Conservation (phyloP, 1,284 basidiomycete species). For the Cutaneotrichosporon dermatis region DNA sequence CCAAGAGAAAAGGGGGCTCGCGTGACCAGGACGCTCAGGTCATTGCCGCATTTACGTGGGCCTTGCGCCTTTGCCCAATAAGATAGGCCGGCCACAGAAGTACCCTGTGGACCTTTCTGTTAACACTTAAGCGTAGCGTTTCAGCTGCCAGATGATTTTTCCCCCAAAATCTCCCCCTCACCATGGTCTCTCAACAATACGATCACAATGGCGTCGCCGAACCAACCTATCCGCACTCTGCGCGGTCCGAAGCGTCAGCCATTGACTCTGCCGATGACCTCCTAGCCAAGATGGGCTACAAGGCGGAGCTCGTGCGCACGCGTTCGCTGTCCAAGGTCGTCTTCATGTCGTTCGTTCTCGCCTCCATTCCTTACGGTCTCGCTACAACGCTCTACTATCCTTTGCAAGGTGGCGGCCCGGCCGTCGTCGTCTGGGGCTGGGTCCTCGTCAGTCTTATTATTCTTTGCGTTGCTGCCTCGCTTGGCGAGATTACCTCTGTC, state of each 20-base stretch:
- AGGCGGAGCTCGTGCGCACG: slow-evolving; percentile 16
- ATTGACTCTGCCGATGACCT: slow-evolving; percentile 21
- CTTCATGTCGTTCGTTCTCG: slow-evolving; percentile 37
- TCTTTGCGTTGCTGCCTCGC: slow-evolving; percentile 48
- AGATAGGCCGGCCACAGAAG: background rate
- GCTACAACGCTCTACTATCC: slow-evolving; percentile 39
- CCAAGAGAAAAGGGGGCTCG: too few species aligned
- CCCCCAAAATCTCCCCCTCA: background rate
- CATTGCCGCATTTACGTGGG: background rate
- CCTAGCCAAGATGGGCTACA: slow-evolving; percentile 21
- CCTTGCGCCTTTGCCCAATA: background rate
- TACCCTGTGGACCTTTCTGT: background rate
- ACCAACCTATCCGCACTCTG: background rate
- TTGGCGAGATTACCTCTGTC: slow-evolving; percentile 50
- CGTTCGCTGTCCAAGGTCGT: slow-evolving; percentile 18
- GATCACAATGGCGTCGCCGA: background rate
- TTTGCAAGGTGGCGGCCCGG: slow-evolving; percentile 33
- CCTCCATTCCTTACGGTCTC: slow-evolving; percentile 36
- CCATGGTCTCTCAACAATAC: background rate
- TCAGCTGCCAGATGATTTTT: background rate
- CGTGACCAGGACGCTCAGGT: too few species aligned
- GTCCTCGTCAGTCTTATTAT: slow-evolving; percentile 49
- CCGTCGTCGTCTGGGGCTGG: slow-evolving; percentile 45
- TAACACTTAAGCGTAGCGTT: background rate
- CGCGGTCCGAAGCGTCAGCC: background rate